Base-by-base conservation (phyloP, 768 basidiomycete genomes). In the Holtermanniella nyarrowii region DNA sequence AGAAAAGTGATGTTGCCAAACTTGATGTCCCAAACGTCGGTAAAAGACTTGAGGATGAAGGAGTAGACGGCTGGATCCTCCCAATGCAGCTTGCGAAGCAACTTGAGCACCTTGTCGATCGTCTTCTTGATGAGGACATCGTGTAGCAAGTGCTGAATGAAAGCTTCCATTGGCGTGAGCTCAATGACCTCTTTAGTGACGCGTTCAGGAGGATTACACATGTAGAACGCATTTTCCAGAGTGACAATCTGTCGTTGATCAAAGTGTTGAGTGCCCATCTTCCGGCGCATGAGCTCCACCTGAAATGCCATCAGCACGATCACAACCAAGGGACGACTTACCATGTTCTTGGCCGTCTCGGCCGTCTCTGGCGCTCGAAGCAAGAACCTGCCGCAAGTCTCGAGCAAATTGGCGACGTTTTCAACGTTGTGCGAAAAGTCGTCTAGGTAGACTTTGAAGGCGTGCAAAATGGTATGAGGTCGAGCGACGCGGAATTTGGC, bases 11-110 rank as follows among this genome's bases (percentile, higher is more conserved):
- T 81, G 63, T 87, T 93, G 53, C 83, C 78, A 66, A 84, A 97
- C 64, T 89, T 93, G 73, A 96, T 80, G 69, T 97, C 97, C 90
- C 93, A 95, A 2, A 93, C 86, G 63, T 95, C 93, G n/a, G 86
- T 87, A 74, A 99, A 99, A 39, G 87, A 80, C 66, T 87, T 86
- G 74, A 84, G 82, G 5, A 97, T 76, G 21, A 79, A 79, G 23
- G 77, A 77, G 37, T 79, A 78, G 25, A 85, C 75, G 52, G 73
- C 70, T 4, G 62, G 69, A 66, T 88, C 82, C n/a, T 93, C 87
- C 95, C 95, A 99, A 62, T 97, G 84, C 43, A 97, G 77, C 72
- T 93, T 96, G 44, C 95, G 82, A 26, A 96, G 72, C 21, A 95
- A 79, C 71, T 88, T 89, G 50, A 97, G 77, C 10, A 95, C 91